Evolutionary conservation across 2,329 filamentous ascomycete species (phyloP).

Genomic region (Alternaria hordeiaustralica): DNA sequence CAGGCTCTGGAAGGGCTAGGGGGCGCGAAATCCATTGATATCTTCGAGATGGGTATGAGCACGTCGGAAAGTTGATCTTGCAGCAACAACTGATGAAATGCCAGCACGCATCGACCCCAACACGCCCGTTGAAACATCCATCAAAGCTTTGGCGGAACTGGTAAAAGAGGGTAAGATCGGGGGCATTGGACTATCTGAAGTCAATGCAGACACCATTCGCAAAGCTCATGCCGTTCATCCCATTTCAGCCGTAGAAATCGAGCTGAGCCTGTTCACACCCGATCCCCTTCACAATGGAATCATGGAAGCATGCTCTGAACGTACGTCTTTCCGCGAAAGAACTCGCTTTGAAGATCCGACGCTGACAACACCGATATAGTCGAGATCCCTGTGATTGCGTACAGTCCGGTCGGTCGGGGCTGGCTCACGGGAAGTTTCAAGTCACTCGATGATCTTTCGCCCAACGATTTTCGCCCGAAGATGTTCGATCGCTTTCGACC

Average conservation of each 20-base stretch:
- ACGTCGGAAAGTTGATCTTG: background rate
- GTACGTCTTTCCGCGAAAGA: background rate
- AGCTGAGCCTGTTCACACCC: conserved; percentile 61
- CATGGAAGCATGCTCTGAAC: conserved; percentile 54
- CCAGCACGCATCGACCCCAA: background rate
- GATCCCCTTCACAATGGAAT: conserved; percentile 63
- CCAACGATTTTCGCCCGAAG: conserved; percentile 53
- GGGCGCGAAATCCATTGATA: background rate
- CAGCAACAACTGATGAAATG: background rate
- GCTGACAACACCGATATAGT: conserved; percentile 33
- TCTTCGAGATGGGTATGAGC: background rate
- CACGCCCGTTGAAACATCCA: conserved; percentile 47
- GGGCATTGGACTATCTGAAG: conserved; percentile 50
- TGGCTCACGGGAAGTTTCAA: conserved; percentile 52
- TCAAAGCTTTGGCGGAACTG: conserved; percentile 34
- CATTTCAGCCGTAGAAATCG: conserved; percentile 63
- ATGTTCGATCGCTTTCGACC: conserved; percentile 65
- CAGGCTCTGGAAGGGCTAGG: background rate
- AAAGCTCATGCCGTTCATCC: conserved; percentile 57
- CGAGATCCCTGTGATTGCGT: conserved; percentile 67
- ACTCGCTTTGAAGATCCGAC: background rate
- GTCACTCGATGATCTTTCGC: conserved; percentile 60
- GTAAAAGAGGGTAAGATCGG: conserved; percentile 44
- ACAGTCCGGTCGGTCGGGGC: conserved; percentile 70
- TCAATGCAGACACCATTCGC: conserved; percentile 49